These are phyloP conservation scores for Entrophospora sp. DNA, from an alignment of 192 early-diverging fungal species.

Conservation along the genomic window DNA sequence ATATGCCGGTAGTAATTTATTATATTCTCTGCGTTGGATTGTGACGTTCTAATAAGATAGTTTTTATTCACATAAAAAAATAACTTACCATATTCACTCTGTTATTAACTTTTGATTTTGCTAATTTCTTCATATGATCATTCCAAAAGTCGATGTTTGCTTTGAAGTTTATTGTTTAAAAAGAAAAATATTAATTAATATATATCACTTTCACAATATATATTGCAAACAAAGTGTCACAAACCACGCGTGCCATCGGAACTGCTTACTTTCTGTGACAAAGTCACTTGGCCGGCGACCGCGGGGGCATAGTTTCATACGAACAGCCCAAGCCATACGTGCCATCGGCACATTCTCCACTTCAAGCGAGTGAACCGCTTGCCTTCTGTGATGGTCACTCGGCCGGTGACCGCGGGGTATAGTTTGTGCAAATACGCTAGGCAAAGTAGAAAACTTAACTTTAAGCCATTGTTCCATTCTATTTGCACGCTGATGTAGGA, in stretches of 20 bases:
- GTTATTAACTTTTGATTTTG: not conserved
- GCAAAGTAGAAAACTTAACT: not conserved
- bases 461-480: not conserved
- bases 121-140: not conserved
- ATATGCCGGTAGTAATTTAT: too few species aligned
- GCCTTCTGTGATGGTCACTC: not conserved
- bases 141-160: not conserved
- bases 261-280: not conserved
- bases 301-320: too few species aligned
- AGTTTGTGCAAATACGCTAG: not conserved
- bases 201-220: not conserved
- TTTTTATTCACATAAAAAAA: not conserved
- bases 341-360: not conserved
- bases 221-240: not conserved
- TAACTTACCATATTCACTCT: not conserved
- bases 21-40: not conserved
- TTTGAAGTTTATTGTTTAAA: not conserved
- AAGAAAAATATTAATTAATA: not conserved
- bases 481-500: not conserved
- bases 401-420: too few species aligned
- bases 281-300: not conserved
- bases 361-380: not conserved
- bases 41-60: not conserved
- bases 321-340: too few species aligned
- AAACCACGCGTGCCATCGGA: not conserved